Evolutionary conservation across 768 basidiomycete species (phyloP), one percentile per base, ranked within the genome.

Genomic region (Botryobasidium botryosum): DNA sequence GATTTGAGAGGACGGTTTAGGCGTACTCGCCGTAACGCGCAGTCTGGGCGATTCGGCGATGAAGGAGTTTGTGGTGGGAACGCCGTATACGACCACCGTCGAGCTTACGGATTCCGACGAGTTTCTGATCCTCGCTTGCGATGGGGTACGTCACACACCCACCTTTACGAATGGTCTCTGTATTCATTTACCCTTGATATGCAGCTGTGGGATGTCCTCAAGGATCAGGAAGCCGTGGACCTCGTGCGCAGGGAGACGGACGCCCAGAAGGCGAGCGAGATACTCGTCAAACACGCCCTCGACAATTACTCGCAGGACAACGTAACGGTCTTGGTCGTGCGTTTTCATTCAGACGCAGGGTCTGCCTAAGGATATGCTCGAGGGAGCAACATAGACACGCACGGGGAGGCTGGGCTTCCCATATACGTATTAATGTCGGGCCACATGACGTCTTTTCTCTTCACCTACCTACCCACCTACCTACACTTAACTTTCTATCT

Each of bases 11-110:
- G 21, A 26, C 36, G 4, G 7, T 35, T 5, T 48, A 66, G 64
- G 68, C 47, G 91, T 97, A 33, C 66, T 99, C 44, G 90, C 90
- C 5, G 94, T 99, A 24, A 99, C 94, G 15, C 71, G 94, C 47
- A 88, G 88, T 55, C 65, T 99, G 46, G 94, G 94, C 27, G 94
- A 99, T 57, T 83, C 88, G 2, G 83, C 87, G 5, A 97, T 99
- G 94, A 99, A 99, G 63, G 94, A 99, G 56, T 99, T 91, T 59
- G 94, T 99, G 8, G 94, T 97, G 39, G 94, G 94, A 2, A 74
- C 85, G 24, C 94, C 94, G 5, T 99, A 92, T 62, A 99, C 94
- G 17, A 97, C 94, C n/a, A 91, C 96, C 61, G 96, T 92, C 10
- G 75, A 80, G 53, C 64, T 99, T 33, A 80, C 79, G 44, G 77